Evolutionary conservation across 495 filamentous ascomycete species (phyloP).

Genomic region (Podospora pseudocomata): DNA sequence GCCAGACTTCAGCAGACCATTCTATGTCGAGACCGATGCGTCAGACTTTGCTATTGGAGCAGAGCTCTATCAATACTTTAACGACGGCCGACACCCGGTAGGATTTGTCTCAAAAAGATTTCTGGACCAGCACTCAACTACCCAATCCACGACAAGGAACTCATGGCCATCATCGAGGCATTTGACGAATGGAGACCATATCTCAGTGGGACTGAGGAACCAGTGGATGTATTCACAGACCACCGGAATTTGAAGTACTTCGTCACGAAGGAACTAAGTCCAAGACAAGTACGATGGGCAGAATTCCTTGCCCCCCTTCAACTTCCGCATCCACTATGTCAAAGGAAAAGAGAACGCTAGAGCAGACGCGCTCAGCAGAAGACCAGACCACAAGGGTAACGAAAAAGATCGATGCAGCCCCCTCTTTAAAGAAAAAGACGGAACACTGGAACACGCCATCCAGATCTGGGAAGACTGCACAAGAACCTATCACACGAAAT

Average conservation of each 20-base stretch:
- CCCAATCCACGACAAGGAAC: not conserved
- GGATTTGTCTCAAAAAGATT: not conserved
- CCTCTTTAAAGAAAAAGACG: too few relatives aligned
- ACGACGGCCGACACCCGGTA: not conserved
- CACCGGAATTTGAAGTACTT: not conserved
- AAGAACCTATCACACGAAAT: too few relatives aligned
- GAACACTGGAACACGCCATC: too few relatives aligned
- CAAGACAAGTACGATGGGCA: fast-evolving
- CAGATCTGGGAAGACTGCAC: too few relatives aligned
- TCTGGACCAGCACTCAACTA: not conserved
- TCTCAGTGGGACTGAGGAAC: not conserved
- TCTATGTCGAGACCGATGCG: not conserved
- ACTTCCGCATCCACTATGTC: too few relatives aligned
- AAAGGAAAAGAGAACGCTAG: too few relatives aligned
- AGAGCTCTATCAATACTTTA: not conserved
- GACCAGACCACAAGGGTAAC: too few relatives aligned
- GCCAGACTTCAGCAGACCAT: not conserved
- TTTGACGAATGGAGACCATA: not conserved
- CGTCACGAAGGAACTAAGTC: too few relatives aligned
- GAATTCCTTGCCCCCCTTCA: too few relatives aligned
- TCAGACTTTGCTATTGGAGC: not conserved
- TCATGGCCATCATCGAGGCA: not conserved
- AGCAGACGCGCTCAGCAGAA: too few relatives aligned
- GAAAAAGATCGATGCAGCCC: too few relatives aligned
- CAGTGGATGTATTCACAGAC: not conserved